A percentile compares a stretch with the other conserved stretches of the same genome.
Conservation (phyloP, 2,329 filamentous ascomycete genomes). For the Fusarium brevicatenulatum region DNA sequence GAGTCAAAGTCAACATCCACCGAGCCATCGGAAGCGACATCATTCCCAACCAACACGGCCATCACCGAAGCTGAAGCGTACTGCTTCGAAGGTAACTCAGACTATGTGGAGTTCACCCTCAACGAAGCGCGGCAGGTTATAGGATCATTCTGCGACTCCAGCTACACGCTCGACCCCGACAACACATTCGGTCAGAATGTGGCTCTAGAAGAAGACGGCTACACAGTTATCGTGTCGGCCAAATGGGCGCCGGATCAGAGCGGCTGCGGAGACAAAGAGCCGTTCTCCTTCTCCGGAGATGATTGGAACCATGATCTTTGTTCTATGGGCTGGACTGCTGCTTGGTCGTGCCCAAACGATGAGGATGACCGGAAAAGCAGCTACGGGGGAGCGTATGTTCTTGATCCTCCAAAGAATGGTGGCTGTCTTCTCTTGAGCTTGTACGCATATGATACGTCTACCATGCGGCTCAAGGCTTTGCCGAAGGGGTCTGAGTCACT, state of each 20-base stretch:
- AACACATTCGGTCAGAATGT: background rate
- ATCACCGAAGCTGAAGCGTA: constrained; percentile 4
- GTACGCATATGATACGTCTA: constrained; percentile 11
- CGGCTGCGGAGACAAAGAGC: constrained; percentile 1
- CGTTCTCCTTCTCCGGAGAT: constrained; percentile 6
- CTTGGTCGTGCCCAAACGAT: constrained; percentile 1
- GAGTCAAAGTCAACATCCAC: background rate
- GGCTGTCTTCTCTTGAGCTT: constrained; percentile 20
- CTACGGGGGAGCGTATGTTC: constrained; percentile 12
- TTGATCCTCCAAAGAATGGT: constrained; percentile 1
- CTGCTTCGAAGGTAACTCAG: background rate
- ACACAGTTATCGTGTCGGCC: constrained; percentile 8
- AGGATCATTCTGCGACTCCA: constrained; percentile 12
- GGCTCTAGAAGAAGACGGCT: constrained; percentile 3
- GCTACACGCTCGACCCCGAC: constrained; percentile 10
- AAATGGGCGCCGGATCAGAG: constrained; percentile 20
- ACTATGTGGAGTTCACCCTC: background rate
- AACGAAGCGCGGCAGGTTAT: constrained; percentile 1
- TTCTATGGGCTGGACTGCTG: background rate
- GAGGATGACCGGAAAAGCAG: background rate
- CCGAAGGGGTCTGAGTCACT: background rate
- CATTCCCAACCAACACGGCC: constrained; percentile 13
- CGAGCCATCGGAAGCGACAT: background rate
- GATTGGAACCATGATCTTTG: background rate
- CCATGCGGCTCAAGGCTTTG: background rate